Conservation (phyloP, 805 yeast genomes). For the Cyberlindnera subsufficiens region DNA sequence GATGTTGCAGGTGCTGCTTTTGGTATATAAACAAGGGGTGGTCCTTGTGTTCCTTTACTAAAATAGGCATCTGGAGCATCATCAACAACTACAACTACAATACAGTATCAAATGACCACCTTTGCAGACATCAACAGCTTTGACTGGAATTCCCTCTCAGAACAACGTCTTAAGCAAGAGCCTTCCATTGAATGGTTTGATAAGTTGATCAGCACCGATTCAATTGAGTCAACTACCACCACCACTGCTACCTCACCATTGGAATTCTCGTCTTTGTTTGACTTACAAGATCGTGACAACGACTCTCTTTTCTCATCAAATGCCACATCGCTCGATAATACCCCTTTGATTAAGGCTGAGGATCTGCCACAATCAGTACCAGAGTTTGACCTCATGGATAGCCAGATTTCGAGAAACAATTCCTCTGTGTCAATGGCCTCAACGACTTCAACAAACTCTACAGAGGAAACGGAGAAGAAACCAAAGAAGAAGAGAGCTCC, state of each 20-base stretch:
- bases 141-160: constrained; percentile 22
- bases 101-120: constrained; percentile 12
- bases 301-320: constrained; percentile 21
- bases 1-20: no score
- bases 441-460: constrained; percentile 3
- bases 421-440: constrained; percentile 12
- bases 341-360: constrained; percentile 26
- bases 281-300: constrained; percentile 9
- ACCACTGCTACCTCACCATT: constrained; percentile 20
- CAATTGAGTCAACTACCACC: constrained; percentile 5
- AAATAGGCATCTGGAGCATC: no score
- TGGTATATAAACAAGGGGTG: no score
- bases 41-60: no score
- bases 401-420: constrained; percentile 7
- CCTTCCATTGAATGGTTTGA: constrained; percentile 21
- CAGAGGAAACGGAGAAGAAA: constrained; percentile 14
- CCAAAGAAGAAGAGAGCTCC: constrained; percentile 42
- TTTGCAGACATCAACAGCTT: constrained; percentile 18
- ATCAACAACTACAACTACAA: neutral
- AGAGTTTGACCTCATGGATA: constrained; percentile 4
- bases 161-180: constrained; percentile 8
- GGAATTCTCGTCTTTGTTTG: constrained; percentile 24
- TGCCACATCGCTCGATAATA: constrained; percentile 22
- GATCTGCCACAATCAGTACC: constrained; percentile 9
- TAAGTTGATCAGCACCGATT: constrained; percentile 14